Evolutionary conservation across 1,139 yeast species (phyloP).

Genomic region (Pichia sp.): DNA sequence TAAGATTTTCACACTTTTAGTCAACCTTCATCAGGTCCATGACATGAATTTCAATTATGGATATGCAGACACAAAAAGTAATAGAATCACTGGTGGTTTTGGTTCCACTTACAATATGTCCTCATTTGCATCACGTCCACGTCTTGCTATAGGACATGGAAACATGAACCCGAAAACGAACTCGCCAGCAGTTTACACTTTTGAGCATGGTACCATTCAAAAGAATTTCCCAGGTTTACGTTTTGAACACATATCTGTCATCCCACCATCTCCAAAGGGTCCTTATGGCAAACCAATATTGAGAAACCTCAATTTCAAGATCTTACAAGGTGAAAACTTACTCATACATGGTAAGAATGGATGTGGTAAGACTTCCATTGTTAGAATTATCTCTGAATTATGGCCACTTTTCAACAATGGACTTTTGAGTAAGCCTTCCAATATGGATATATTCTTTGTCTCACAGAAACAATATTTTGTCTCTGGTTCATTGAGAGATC

Average conservation of each 20-base stretch:
- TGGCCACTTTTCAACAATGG: constrained; percentile 85
- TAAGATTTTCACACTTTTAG: constrained; percentile 67
- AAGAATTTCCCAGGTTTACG: constrained; percentile 72
- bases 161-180: background rate
- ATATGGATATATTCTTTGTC: constrained; percentile 63
- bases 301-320: constrained; percentile 53
- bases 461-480: constrained; percentile 79
- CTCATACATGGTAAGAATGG: constrained; percentile 85
- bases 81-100: constrained; percentile 20
- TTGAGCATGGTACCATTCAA: constrained; percentile 62
- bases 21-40: constrained; percentile 77
- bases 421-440: constrained; percentile 70
- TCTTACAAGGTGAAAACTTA: constrained; percentile 62
- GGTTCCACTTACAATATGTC: constrained; percentile 33
- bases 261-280: constrained; percentile 64
- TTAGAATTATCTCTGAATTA: constrained; percentile 76
- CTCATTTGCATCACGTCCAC: constrained; percentile 25
- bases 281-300: constrained; percentile 49
- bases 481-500: constrained; percentile 79
- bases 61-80: constrained; percentile 17
- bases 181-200: background rate
- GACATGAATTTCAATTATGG: constrained; percentile 63
- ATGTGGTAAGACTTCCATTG: constrained; percentile 82
- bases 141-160: constrained; percentile 24
- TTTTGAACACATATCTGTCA: constrained; percentile 75